These are phyloP conservation scores for Populus tomentosa DNA, from an alignment of 441 rosid genomes.

Conservation along the genomic window DNA sequence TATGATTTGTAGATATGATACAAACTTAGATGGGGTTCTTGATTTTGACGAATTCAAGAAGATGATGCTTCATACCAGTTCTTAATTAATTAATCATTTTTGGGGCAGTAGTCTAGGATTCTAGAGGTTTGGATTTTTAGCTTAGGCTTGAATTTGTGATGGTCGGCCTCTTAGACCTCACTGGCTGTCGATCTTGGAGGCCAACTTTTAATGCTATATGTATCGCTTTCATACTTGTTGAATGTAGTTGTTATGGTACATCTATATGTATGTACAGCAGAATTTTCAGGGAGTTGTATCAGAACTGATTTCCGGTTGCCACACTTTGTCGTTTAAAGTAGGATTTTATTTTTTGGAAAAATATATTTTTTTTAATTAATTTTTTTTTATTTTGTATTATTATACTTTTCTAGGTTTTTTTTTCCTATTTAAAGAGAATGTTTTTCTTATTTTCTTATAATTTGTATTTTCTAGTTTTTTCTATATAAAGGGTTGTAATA, in stretches of 20 bases:
- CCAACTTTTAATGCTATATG: background rate
- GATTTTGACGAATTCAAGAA: conserved; percentile 78
- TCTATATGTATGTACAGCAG: background rate
- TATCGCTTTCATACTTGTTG: background rate
- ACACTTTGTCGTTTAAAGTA: too few relatives aligned
- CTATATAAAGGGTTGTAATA: too few relatives aligned
- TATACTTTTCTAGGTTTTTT: too few relatives aligned
- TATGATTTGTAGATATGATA: conserved; percentile 62
- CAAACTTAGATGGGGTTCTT: conserved; percentile 60
- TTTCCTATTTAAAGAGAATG: too few relatives aligned
- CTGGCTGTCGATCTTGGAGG: background rate
- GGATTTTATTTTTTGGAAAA: too few relatives aligned
- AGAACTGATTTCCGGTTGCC: background rate
- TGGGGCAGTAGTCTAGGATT: too few relatives aligned
- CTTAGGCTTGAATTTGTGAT: background rate
- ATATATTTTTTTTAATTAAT: too few relatives aligned
- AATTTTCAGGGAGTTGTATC: background rate
- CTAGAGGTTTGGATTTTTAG: background rate
- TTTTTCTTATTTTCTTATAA: too few relatives aligned
- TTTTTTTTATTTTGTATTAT: too few relatives aligned
- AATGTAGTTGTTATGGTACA: background rate
- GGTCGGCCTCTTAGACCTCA: background rate
- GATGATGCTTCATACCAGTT: conserved; percentile 42
- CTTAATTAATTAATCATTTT: background rate
- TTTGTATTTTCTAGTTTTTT: too few relatives aligned